phyloP scores from a whole-genome alignment of 495 filamentous ascomycete species.

The Lophiotrema nucula region DNA sequence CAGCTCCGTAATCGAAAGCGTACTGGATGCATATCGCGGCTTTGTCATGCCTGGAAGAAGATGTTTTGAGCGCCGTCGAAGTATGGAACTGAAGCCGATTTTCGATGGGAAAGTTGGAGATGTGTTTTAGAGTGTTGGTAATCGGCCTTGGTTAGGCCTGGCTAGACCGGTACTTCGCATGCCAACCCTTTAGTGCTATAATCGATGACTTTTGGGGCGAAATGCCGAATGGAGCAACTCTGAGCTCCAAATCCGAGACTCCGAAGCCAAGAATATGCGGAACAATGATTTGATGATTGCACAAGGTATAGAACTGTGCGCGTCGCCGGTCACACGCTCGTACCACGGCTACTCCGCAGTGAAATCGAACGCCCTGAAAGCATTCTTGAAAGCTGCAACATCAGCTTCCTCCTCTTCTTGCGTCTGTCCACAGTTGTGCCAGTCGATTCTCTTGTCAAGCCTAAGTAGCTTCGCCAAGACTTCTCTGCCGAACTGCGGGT shows the following conservation, averaged over 20 bases:
- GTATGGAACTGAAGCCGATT: background rate
- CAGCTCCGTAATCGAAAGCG: background rate
- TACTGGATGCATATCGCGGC: background rate
- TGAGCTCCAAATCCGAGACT: too few relatives aligned
- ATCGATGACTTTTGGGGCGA: too few relatives aligned
- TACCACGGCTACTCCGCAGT: too few relatives aligned
- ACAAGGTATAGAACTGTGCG: too few relatives aligned
- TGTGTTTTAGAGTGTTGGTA: background rate
- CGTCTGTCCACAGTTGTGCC: slow-evolving; percentile 78
- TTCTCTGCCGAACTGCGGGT: slow-evolving; percentile 66
- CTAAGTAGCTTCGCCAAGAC: slow-evolving; percentile 86
- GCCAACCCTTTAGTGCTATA: slow-evolving; percentile 29
- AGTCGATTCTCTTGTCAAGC: slow-evolving; percentile 69
- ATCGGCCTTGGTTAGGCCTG: slow-evolving; percentile 9
- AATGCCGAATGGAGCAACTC: too few relatives aligned
- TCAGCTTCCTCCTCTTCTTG: slow-evolving; percentile 75
- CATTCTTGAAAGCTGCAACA: slow-evolving; percentile 74
- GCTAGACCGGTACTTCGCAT: slow-evolving; percentile 13
- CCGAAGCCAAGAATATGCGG: too few relatives aligned
- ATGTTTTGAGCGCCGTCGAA: background rate
- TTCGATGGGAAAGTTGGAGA: background rate
- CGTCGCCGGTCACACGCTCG: too few relatives aligned
- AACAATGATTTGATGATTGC: too few relatives aligned
- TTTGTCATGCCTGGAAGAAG: background rate
- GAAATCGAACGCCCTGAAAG: slow-evolving; percentile 74